These are phyloP conservation scores for Rosa rugosa DNA, from an alignment of 306 rosid genomes.

Conservation along the genomic window DNA sequence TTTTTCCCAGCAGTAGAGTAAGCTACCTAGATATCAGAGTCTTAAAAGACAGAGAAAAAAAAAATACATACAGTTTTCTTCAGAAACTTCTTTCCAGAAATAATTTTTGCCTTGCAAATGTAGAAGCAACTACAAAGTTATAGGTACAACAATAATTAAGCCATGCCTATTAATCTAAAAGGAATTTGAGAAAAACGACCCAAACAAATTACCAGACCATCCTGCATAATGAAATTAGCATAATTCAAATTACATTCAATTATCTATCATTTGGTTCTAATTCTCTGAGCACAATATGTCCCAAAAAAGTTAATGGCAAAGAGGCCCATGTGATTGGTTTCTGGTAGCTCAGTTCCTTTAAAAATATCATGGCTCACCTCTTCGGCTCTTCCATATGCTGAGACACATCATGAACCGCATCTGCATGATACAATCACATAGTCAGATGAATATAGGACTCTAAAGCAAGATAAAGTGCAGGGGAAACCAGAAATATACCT, in stretches of 20 bases:
- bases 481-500: too few relatives aligned
- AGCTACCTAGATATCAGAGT: background rate
- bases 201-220: too few relatives aligned
- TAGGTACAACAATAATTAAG: too few relatives aligned
- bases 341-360: background rate
- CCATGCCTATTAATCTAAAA: too few relatives aligned
- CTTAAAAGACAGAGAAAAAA: too few relatives aligned
- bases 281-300: background rate
- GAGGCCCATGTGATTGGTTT: background rate
- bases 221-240: constrained; percentile 15
- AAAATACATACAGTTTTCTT: too few relatives aligned
- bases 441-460: background rate
- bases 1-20: background rate
- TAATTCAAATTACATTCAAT: too few relatives aligned
- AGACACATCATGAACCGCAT: constrained; percentile 49
- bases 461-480: too few relatives aligned
- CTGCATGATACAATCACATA: background rate
- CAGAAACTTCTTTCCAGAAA: background rate
- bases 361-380: constrained; percentile 42
- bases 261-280: too few relatives aligned
- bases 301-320: background rate
- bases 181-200: too few relatives aligned
- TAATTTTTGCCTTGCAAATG: too few relatives aligned
- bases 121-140: too few relatives aligned
- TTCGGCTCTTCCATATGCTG: constrained; percentile 52